A percentile compares a stretch with the other conserved stretches of the same genome.
These are phyloP conservation scores for Elsinoe fawcettii DNA, from an alignment of 2,329 filamentous ascomycete species.

Conservation along the genomic window DNA sequence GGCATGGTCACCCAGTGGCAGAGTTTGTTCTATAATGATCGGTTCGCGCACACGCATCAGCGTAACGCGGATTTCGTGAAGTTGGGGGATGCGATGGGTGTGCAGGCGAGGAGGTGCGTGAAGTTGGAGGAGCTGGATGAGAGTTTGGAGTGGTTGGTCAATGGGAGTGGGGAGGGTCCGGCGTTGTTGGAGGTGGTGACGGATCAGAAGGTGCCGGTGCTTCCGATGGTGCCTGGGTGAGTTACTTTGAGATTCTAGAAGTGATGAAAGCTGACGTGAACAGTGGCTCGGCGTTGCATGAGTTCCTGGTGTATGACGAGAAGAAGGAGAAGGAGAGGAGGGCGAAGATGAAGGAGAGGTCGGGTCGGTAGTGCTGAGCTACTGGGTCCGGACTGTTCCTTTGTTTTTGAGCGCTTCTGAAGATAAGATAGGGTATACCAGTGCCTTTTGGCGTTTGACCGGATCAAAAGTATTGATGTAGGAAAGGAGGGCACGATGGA, in stretches of 20 bases:
- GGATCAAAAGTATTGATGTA: neutral
- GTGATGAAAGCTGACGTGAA: neutral
- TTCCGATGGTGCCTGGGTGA: conserved; percentile 81
- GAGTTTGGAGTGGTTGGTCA: conserved; percentile 79
- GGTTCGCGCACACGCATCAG: conserved; percentile 88
- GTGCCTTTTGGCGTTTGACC: neutral
- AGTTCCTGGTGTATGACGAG: conserved; percentile 84
- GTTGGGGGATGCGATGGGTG: conserved; percentile 81
- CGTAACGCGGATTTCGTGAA: conserved; percentile 95
- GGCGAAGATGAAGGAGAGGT: conserved; percentile 30
- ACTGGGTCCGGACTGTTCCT: neutral
- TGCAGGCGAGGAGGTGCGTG: conserved; percentile 63
- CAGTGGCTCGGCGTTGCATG: conserved; percentile 72
- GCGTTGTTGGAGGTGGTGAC: conserved; percentile 87
- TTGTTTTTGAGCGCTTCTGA: neutral
- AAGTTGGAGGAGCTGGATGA: conserved; percentile 72
- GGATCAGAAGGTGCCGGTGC: conserved; percentile 83
- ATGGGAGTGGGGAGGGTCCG: conserved; percentile 66
- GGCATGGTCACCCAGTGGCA: conserved; percentile 99
- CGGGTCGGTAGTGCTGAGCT: conserved; percentile 26
- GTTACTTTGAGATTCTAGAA: no score
- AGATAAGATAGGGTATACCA: neutral
- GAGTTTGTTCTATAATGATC: conserved; percentile 91
- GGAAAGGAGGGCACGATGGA: neutral
- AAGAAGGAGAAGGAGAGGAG: conserved; percentile 37